phyloP scores from a whole-genome alignment of 495 filamentous ascomycete species.

The Trichocladium uniseriatum region DNA sequence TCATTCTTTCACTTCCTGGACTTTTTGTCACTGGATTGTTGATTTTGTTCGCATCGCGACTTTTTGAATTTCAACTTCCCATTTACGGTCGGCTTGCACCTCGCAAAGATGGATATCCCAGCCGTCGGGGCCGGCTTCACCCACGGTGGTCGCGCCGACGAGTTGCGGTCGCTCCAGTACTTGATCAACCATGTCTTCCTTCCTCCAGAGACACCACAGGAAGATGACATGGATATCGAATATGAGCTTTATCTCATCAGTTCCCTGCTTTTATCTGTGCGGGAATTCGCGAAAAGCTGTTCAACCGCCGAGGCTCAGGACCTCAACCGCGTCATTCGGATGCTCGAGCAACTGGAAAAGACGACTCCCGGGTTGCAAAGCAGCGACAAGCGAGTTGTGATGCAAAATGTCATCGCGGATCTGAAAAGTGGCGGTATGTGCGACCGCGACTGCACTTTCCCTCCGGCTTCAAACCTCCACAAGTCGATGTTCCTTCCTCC shows the following conservation, averaged over 20 bases:
- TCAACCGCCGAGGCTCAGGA: neutral
- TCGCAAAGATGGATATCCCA: no score
- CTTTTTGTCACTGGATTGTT: no score
- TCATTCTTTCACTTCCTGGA: no score
- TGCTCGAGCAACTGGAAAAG: slow-evolving; percentile 4
- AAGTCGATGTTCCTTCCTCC: no score
- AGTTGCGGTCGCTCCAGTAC: slow-evolving; percentile 31
- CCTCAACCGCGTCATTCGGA: neutral
- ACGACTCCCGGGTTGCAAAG: neutral
- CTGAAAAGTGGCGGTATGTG: slow-evolving; percentile 15
- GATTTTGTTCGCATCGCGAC: no score
- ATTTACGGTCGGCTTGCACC: no score
- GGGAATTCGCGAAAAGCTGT: neutral
- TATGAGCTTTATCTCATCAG: slow-evolving; percentile 11
- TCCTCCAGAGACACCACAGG: slow-evolving; percentile 47
- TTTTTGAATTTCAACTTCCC: no score
- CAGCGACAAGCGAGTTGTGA: neutral
- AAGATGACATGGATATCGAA: slow-evolving; percentile 25
- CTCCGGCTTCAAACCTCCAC: no score
- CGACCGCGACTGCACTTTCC: no score
- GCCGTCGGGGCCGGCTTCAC: no score
- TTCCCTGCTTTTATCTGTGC: slow-evolving; percentile 13
- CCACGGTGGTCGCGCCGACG: no score
- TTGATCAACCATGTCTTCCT: slow-evolving; percentile 52
- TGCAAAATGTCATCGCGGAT: neutral